A percentile compares a stretch with the other conserved stretches of the same genome.
These are phyloP conservation scores for Suhomyces sp. DNA, from an alignment of 805 yeast genomes.

Conservation along the genomic window DNA sequence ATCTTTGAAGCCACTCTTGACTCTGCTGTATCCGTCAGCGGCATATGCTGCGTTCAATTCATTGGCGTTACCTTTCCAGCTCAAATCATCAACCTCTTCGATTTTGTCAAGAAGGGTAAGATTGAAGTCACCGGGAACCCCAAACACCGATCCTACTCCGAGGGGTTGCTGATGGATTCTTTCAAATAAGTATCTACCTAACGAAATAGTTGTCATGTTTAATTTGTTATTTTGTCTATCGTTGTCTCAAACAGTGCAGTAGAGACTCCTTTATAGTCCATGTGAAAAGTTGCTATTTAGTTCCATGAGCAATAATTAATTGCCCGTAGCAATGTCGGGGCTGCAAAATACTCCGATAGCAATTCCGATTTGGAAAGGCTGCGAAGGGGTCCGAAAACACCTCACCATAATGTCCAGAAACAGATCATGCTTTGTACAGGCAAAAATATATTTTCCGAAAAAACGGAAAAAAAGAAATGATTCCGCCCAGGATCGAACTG, in stretches of 20 bases:
- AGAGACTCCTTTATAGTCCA: neutral
- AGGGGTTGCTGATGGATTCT: constrained; percentile 61
- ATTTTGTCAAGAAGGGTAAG: constrained; percentile 67
- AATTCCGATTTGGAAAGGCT: neutral
- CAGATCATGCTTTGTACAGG: neutral
- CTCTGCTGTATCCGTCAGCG: constrained; percentile 84
- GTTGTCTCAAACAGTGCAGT: neutral
- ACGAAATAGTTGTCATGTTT: constrained; percentile 5
- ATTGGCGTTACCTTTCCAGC: constrained; percentile 91
- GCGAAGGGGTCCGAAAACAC: neutral
- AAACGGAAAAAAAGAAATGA: constrained; percentile 42
- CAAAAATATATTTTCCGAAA: neutral
- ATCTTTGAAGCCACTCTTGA: constrained; percentile 38
- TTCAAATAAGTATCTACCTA: constrained; percentile 74
- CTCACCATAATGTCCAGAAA: neutral
- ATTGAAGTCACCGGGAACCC: constrained; percentile 83
- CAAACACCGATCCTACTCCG: constrained; percentile 67
- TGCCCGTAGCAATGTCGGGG: neutral
- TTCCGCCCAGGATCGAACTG: constrained; percentile 99
- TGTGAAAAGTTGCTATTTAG: neutral
- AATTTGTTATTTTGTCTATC: neutral
- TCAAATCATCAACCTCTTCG: constrained; percentile 68
- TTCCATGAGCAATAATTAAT: neutral
- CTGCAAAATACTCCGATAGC: neutral
- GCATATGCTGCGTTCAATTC: constrained; percentile 88